Percentiles rank a stretch among this genome's conserved stretches.
phyloP scores from a whole-genome alignment of 2,329 filamentous ascomycete genomes.

The Xylaria hypoxylon region DNA sequence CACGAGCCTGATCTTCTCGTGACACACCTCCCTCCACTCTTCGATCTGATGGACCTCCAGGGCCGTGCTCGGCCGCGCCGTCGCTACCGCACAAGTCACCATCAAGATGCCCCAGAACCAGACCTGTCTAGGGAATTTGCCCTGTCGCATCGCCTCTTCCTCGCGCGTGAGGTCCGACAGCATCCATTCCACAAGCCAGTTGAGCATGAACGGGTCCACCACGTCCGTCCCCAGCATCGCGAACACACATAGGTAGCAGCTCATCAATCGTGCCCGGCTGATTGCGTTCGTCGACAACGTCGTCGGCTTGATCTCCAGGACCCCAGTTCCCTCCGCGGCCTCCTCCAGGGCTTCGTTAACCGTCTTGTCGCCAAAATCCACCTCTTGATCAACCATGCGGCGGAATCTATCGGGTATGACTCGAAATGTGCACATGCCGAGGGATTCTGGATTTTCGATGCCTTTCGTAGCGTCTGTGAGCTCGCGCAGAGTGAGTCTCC shows the following conservation, averaged over 20 bases:
- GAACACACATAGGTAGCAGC: constrained; percentile 41
- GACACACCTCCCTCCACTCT: constrained; percentile 41
- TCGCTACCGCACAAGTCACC: constrained; percentile 42
- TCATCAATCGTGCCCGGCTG: constrained; percentile 42
- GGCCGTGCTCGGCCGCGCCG: constrained; percentile 38
- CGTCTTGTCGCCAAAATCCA: constrained; percentile 37
- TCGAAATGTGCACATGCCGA: constrained; percentile 38
- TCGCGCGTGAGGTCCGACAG: constrained; percentile 41
- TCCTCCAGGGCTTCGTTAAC: constrained; percentile 38
- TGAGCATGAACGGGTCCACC: constrained; percentile 43
- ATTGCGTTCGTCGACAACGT: constrained; percentile 40
- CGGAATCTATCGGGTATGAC: constrained; percentile 37
- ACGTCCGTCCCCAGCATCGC: constrained; percentile 42
- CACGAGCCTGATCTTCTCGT: constrained; percentile 43
- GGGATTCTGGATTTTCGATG: constrained; percentile 39
- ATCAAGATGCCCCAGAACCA: constrained; percentile 45
- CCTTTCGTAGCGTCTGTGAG: constrained; percentile 37
- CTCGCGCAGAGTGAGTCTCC: constrained; percentile 40
- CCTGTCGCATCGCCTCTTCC: constrained; percentile 41
- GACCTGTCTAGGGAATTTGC: constrained; percentile 40
- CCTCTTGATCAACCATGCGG: constrained; percentile 35
- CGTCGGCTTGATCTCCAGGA: constrained; percentile 31
- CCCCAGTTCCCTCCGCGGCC: constrained; percentile 22
- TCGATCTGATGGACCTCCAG: constrained; percentile 43
- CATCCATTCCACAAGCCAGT: constrained; percentile 46